Conservation (phyloP, 306 rosid species). For the Cicer judaicum region DNA sequence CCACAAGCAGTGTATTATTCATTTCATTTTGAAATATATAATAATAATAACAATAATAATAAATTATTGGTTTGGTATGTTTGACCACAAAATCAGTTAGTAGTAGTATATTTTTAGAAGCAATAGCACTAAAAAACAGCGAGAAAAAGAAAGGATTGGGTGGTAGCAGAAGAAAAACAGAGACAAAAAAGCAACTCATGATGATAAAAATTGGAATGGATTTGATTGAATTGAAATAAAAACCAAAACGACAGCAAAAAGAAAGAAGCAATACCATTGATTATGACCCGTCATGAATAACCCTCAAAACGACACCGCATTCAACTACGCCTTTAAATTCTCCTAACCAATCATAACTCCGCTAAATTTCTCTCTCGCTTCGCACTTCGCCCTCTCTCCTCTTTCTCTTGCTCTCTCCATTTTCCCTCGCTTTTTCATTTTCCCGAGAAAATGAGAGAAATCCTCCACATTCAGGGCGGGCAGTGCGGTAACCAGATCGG, state of each 20-base stretch:
- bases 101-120: slow-evolving; percentile 38
- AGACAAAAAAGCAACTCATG: background rate
- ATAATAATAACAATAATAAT: too few species aligned
- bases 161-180: background rate
- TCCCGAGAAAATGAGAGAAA: slow-evolving; percentile 67
- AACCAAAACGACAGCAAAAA: background rate
- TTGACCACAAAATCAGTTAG: slow-evolving; percentile 15
- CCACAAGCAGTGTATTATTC: too few species aligned
- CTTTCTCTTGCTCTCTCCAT: background rate
- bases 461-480: slow-evolving; percentile 74
- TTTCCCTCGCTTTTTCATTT: slow-evolving; percentile 41
- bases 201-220: background rate
- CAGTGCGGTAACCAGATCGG: slow-evolving; percentile 79
- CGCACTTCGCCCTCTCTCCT: background rate
- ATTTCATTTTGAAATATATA: too few species aligned
- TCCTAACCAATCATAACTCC: slow-evolving; percentile 18
- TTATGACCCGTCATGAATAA: background rate
- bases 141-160: slow-evolving; percentile 18
- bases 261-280: slow-evolving; percentile 17
- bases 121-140: slow-evolving; percentile 1
- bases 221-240: background rate
- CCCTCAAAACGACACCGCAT: slow-evolving; percentile 11
- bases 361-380: background rate
- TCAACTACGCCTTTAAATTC: slow-evolving; percentile 37
- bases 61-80: background rate